Conservation (phyloP, 257 asterid genomes). For the Vinca minor region DNA sequence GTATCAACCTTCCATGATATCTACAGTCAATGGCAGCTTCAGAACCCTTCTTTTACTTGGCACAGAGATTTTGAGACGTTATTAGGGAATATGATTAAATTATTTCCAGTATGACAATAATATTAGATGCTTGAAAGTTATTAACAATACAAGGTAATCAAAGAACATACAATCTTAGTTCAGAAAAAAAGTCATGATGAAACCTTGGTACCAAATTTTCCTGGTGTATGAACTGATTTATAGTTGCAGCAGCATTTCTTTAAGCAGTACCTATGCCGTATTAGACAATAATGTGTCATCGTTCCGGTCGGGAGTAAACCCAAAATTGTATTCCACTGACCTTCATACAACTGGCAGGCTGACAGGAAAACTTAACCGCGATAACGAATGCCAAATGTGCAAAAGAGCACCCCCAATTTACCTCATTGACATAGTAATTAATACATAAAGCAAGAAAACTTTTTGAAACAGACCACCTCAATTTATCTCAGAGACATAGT, state of each 20-base stretch:
- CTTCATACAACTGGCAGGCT: neutral
- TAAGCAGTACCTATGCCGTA: neutral
- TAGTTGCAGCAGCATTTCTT: too few species aligned
- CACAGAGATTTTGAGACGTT: neutral
- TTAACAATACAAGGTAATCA: neutral
- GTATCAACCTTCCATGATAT: neutral
- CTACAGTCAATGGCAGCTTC: neutral
- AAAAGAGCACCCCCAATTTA: too few species aligned
- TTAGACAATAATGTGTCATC: neutral
- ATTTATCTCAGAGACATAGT: neutral
- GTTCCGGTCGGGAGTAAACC: neutral
- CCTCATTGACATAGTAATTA: neutral
- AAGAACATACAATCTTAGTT: neutral
- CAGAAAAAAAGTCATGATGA: neutral
- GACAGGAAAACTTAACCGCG: neutral
- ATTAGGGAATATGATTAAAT: neutral
- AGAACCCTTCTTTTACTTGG: neutral
- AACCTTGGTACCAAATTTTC: neutral
- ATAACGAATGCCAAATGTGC: neutral
- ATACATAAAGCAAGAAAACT: constrained; percentile 2
- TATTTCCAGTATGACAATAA: neutral
- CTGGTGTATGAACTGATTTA: too few species aligned
- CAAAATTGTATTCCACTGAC: neutral
- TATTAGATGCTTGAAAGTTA: neutral
- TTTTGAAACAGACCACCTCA: constrained; percentile 40